Evolutionary conservation across 345 rosid genomes (phyloP).

Genomic region (Kandelia obovata): DNA sequence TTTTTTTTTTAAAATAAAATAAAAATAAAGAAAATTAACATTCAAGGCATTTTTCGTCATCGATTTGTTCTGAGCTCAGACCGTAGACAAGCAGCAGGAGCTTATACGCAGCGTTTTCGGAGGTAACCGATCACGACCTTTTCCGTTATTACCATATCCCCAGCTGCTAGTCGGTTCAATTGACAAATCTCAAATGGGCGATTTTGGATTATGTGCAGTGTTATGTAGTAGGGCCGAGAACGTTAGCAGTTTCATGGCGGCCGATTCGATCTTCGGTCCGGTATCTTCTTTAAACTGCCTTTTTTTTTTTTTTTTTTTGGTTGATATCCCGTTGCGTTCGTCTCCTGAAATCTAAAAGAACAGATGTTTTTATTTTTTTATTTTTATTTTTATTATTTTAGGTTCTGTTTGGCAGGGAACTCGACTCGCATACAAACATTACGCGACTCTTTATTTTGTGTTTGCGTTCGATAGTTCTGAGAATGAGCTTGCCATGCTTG

Average conservation of each 20-base stretch:
- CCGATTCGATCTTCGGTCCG: conserved; percentile 77
- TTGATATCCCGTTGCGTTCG: no score
- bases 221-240: conserved; percentile 85
- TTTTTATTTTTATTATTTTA: not conserved
- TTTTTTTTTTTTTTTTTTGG: not conserved
- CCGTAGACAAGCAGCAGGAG: conserved; percentile 85
- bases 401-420: conserved; percentile 48
- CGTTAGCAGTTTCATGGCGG: conserved; percentile 80
- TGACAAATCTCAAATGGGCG: not conserved
- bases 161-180: not conserved
- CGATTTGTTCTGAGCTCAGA: conserved; percentile 28
- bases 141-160: not conserved
- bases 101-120: conserved; percentile 73
- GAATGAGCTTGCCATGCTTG: conserved; percentile 97
- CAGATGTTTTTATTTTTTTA: not conserved
- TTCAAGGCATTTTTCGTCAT: not conserved
- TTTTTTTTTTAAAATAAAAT: not conserved
- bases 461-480: conserved; percentile 81
- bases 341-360: no score
- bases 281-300: conserved; percentile 33
- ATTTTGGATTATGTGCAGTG: conserved; percentile 36
- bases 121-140: conserved; percentile 36
- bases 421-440: conserved; percentile 85
- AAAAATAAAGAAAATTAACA: not conserved
- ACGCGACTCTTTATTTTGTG: conserved; percentile 83